Evolutionary conservation across 352 stramenopile genomes (phyloP).

Genomic region (Phytopythium helicoides): DNA sequence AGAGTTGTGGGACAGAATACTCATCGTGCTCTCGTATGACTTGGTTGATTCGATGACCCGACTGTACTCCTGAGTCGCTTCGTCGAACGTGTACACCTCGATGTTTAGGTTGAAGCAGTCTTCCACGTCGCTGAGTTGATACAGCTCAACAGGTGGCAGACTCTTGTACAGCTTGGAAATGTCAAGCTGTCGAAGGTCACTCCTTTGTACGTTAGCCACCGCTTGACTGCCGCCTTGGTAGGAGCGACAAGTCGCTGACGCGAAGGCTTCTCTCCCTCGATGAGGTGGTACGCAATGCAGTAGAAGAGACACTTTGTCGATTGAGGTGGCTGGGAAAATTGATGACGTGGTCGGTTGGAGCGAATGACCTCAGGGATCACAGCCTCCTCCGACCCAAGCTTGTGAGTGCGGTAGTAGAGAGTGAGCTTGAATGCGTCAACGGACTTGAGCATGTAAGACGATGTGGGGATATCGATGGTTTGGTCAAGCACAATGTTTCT

Average conservation of each 20-base stretch:
- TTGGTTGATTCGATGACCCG: constrained; percentile 5
- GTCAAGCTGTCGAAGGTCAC: constrained; percentile 3
- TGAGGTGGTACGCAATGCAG: constrained; percentile 9
- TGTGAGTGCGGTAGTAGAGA: constrained; percentile 15
- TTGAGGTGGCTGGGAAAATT: constrained; percentile 10
- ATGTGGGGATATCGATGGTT: too few species aligned
- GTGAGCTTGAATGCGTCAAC: constrained; percentile 16
- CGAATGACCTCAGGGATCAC: constrained; percentile 12
- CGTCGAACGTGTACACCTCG: constrained; percentile 15
- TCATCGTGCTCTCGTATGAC: constrained; percentile 12
- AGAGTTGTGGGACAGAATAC: constrained; percentile 11
- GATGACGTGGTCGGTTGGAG: constrained; percentile 17
- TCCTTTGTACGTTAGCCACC: constrained; percentile 10
- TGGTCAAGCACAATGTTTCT: neutral
- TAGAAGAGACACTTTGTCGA: constrained; percentile 13
- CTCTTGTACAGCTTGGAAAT: constrained; percentile 4
- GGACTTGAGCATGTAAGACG: constrained; percentile 6
- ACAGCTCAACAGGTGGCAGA: constrained; percentile 17
- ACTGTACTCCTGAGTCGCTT: constrained; percentile 10
- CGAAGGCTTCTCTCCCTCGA: neutral
- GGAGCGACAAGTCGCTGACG: neutral
- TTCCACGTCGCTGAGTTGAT: constrained; percentile 16
- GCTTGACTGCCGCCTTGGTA: constrained; percentile 10
- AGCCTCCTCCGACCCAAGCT: constrained; percentile 13
- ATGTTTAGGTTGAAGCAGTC: constrained; percentile 15